phyloP scores from a whole-genome alignment of 441 rosid genomes.

The Biscutella auriculata region DNA sequence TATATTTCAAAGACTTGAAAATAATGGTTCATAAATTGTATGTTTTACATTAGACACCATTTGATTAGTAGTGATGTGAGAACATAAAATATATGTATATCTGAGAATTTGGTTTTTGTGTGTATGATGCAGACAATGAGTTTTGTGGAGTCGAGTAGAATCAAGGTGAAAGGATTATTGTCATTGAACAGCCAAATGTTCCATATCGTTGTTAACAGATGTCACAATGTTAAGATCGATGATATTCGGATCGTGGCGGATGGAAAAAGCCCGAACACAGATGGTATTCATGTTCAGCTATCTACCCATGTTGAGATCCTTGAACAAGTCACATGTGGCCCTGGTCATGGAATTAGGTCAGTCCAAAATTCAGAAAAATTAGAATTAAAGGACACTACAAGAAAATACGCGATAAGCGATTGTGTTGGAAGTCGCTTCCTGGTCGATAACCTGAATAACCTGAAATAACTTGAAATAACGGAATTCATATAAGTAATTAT shows the following conservation, averaged over 20 bases:
- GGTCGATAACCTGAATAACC: too few relatives aligned
- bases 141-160: conserved; percentile 20
- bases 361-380: neutral
- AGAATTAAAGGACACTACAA: too few relatives aligned
- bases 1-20: too few relatives aligned
- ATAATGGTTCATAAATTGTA: too few relatives aligned
- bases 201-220: conserved; percentile 26
- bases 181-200: conserved; percentile 32
- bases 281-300: neutral
- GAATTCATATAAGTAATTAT: too few relatives aligned
- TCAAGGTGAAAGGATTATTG: conserved; percentile 16
- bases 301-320: neutral
- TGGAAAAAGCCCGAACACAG: neutral
- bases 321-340: neutral
- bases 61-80: too few relatives aligned
- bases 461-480: too few relatives aligned
- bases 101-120: too few relatives aligned
- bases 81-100: too few relatives aligned
- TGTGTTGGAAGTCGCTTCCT: too few relatives aligned
- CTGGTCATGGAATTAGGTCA: conserved; percentile 1
- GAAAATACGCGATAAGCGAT: too few relatives aligned
- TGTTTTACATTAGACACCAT: too few relatives aligned
- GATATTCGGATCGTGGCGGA: neutral
- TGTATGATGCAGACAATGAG: conserved; percentile 17
- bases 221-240: conserved; percentile 16